Base-by-base conservation (phyloP, 2,329 filamentous ascomycete genomes). In the Intubia oerlemansii region DNA sequence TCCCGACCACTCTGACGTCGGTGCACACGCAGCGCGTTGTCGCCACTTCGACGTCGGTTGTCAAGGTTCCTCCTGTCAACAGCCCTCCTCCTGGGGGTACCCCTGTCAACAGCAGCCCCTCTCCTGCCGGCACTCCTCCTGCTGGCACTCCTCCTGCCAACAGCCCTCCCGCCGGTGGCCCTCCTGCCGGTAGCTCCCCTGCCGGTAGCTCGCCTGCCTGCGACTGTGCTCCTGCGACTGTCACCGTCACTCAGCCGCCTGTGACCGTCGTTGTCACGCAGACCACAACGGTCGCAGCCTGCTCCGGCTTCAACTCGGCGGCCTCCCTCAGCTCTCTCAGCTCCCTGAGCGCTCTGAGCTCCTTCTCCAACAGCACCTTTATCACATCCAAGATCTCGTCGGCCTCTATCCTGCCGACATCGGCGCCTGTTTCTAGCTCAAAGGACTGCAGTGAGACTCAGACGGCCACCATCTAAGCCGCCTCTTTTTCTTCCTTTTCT, bases 1-100 rank as follows among this genome's bases (percentile, higher is more conserved):
- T n/a, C n/a, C n/a, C n/a, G n/a, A n/a, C n/a, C n/a, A n/a, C n/a
- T n/a, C n/a, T n/a, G n/a, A n/a, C n/a, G n/a, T n/a, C n/a, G n/a
- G n/a, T n/a, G n/a, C n/a, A n/a, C n/a, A n/a, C n/a, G n/a, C n/a
- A n/a, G n/a, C n/a, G n/a, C n/a, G 19, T 41, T 22, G 39, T 40
- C 27, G 37, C 39, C 12, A 29, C 31, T 10, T 23, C 41, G 27
- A 34, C 37, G 28, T 37, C 41, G n/a, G 46, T 43, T 44, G 18
- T 39, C 38, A 17, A 30, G 36, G 24, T 13, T 20, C 28, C 14
- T 27, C 31, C 16, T 17, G 27, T 24, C 26, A 24, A 11, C 22
- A n/a, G 22, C n/a, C 22, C 6, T 20, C 17, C 7, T 32, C 34
- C 10, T 10, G 23, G 18, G n/a, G n/a, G n/a, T n/a, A n/a, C n/a